Base-by-base conservation (phyloP, 208 protist species). In the Wallacemonas sp. region DNA sequence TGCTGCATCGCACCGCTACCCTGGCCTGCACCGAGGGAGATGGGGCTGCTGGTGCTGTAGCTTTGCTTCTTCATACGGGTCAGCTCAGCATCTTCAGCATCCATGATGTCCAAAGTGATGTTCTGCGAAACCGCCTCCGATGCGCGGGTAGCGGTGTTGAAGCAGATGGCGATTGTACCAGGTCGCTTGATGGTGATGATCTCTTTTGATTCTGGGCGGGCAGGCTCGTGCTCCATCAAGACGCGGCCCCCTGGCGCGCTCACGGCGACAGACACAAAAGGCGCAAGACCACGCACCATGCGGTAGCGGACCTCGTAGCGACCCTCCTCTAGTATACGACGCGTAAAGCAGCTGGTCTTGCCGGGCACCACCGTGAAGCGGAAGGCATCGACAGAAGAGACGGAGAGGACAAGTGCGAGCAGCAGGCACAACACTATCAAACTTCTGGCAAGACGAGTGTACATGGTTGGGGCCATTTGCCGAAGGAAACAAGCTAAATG, bases 301-400 rank as follows among this genome's bases (percentile, higher is more conserved):
- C 72, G 75, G 71, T 93, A 93, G 51, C 79, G 83, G 19, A 93
- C 34, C 56, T 90, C 77, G 59, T 86, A 88, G 33, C 82, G 83
- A 21, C 79, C 83, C 11, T 68, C 68, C 56, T 84, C 79, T 2
- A 62, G 60, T 8, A 86, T 49, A 8, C 82, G 66, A 45, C 68
- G 72, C 2, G 86, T 89, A 63, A 90, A 93, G 70, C 86, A 93
- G 53, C 86, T 93, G 22, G 60, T 41, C 28, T 71, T 74, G 5
- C 82, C 86, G 1, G 86, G 83, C 0, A 62, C 46, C 1, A 80
- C 54, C 30, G 79, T 79, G 70, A 93, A 93, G 66, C 82, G 79
- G 54, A 93, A 90, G 3, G 72, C 84, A 0, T 62, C 38, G 3
- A 61, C 67, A 1, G 61, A 34, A 4, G 47, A 56, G 15, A 28